Conservation (phyloP, 1,284 basidiomycete genomes). For the Laetiporus sulphureus region DNA sequence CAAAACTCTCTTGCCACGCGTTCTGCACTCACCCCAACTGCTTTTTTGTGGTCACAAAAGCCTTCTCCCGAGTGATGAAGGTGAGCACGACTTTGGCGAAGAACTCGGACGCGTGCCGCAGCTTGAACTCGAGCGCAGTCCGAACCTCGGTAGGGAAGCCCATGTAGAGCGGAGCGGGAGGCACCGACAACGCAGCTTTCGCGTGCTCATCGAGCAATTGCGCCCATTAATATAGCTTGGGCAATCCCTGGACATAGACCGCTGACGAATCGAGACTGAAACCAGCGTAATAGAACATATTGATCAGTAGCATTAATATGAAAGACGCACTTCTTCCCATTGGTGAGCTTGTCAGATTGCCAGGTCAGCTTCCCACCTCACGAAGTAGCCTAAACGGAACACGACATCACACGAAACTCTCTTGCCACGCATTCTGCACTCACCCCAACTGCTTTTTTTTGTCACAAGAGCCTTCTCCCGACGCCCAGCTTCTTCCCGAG, state of each 20-base stretch:
- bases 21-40: constrained; percentile 51
- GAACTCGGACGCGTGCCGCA: constrained; percentile 83
- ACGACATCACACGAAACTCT: no score
- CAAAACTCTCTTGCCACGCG: no score
- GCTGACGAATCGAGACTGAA: constrained; percentile 81
- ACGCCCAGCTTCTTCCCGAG: constrained; percentile 88
- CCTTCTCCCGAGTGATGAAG: constrained; percentile 84
- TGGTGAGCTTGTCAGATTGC: constrained; percentile 86
- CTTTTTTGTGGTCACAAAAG: constrained; percentile 83
- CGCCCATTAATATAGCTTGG: constrained; percentile 65
- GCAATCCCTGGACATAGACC: constrained; percentile 77
- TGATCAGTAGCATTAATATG: no score
- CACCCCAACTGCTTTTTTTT: constrained; percentile 71
- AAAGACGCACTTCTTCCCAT: constrained; percentile 81
- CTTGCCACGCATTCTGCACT: no score
- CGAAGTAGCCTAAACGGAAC: constrained; percentile 41
- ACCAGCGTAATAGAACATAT: no score
- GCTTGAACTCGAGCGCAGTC: constrained; percentile 61
- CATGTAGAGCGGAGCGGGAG: constrained; percentile 62
- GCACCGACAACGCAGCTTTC: constrained; percentile 59
- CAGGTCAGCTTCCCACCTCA: constrained; percentile 83
- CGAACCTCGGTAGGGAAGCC: constrained; percentile 63
- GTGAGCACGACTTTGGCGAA: constrained; percentile 86
- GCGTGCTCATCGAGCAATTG: constrained; percentile 89
- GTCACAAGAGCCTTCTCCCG: constrained; percentile 74